phyloP scores from a whole-genome alignment of 495 filamentous ascomycete genomes.

The Aspergillus conjunctus region DNA sequence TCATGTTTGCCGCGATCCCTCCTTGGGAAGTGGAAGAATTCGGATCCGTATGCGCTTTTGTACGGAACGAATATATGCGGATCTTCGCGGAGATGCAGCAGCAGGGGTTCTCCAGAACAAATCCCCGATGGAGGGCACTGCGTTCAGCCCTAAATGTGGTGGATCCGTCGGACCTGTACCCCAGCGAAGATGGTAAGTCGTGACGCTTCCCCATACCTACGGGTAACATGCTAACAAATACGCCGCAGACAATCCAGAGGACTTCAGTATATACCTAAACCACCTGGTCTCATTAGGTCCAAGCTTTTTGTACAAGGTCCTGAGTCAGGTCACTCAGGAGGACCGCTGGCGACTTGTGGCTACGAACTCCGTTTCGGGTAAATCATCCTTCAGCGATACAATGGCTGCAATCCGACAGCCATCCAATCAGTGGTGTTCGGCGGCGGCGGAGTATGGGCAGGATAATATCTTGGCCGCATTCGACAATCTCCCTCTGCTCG shows the following conservation, averaged over 20 bases:
- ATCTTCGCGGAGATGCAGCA: conserved; percentile 11
- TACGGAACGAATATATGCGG: conserved; percentile 14
- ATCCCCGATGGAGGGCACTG: background rate
- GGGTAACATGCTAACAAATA: background rate
- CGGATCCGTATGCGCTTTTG: conserved; percentile 18
- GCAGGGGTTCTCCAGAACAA: background rate
- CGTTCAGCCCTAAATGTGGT: background rate
- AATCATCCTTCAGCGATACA: background rate
- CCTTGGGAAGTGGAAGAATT: conserved; percentile 28
- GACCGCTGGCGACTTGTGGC: background rate
- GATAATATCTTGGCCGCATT: background rate
- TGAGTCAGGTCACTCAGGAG: conserved; percentile 5
- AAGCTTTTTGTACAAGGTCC: conserved; percentile 16
- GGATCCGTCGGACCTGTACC: background rate
- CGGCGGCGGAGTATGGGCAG: background rate
- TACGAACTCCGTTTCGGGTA: background rate
- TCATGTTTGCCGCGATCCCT: conserved; percentile 21
- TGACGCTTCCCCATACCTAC: background rate
- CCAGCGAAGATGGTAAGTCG: background rate
- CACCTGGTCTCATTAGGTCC: conserved; percentile 24
- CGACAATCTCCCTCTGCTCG: background rate
- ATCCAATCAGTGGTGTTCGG: background rate
- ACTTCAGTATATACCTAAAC: conserved; percentile 22
- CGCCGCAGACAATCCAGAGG: background rate
- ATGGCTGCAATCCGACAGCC: background rate